Evolutionary conservation across 169 alveolate species (phyloP).

Genomic region (Cryptosporidium canis): DNA sequence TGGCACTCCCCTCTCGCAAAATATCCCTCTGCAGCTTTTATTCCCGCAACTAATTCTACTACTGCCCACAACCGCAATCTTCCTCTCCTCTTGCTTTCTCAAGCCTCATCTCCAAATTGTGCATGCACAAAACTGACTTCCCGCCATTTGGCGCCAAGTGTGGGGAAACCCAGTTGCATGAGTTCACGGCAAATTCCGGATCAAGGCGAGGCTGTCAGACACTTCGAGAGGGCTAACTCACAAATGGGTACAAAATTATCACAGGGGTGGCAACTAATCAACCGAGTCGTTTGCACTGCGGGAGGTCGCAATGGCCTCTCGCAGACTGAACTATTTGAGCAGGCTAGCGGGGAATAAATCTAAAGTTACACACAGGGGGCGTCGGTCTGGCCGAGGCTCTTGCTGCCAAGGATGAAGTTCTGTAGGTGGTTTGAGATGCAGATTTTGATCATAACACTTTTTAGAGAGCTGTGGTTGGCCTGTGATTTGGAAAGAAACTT

Average conservation of each 20-base stretch:
- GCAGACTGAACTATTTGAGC: too few relatives aligned
- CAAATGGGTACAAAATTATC: background rate
- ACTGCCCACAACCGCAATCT: background rate
- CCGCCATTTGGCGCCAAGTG: slow-evolving; percentile 5
- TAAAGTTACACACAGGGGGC: too few relatives aligned
- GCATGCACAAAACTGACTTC: background rate
- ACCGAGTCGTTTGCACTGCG: too few relatives aligned
- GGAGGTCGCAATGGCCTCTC: too few relatives aligned
- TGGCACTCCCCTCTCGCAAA: too few relatives aligned
- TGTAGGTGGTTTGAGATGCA: slow-evolving; percentile 18
- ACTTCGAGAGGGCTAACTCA: background rate
- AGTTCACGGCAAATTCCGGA: background rate
- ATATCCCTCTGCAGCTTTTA: too few relatives aligned
- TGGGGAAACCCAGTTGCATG: background rate
- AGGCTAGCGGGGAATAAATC: too few relatives aligned
- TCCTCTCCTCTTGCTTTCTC: background rate
- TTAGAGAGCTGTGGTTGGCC: background rate
- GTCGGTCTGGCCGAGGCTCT: background rate
- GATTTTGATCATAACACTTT: background rate
- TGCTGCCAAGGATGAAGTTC: background rate
- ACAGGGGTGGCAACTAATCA: too few relatives aligned
- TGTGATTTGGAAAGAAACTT: background rate
- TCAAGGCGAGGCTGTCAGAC: background rate
- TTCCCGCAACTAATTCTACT: background rate
- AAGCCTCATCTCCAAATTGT: slow-evolving; percentile 6